Evolutionary conservation across 129 eudicot species (phyloP), one percentile per base, ranked within the genome.

Genomic region (Erigeron canadensis): DNA sequence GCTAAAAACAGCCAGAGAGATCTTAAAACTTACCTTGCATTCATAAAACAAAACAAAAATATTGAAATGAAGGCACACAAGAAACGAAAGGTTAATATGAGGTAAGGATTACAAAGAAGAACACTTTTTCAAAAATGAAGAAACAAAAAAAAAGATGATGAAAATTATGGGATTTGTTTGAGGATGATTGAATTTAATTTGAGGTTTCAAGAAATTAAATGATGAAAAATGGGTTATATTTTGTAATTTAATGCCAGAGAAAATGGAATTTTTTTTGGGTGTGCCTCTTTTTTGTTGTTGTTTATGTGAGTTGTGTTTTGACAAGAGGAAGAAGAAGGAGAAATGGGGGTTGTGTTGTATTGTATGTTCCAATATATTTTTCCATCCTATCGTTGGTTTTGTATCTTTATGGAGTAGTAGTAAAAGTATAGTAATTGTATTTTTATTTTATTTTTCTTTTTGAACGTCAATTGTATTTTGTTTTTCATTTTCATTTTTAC

Each of bases 251-350:
- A 22, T 63, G 8, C 18, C 22, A 17, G 5, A 34, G 16, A 43
- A 58, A 28, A 8, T 47, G 63, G 51, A 45, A 34, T 48, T 46
- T 65, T 54, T 41, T 69, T 68, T 76, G 46, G 63, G 61, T 68
- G 54, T 76, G 75, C 80, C 73, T 68, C 69, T 68, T 40, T 58
- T 47, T 69, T 18, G 80, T 76, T 76, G 51, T 75, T 43, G 73
- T 67, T 44, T 70, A 58, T 46, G 75, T 59, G 71, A 39, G 54
- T 46, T 55, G 37, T 71, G 59, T 58, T 58, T 21, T 63, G 73
- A 28, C 12, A 68, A 16, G 0, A 3, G 3, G 34, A 23, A 23
- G 72, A 38, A 39, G 72, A 47, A 15, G 76, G 43, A 51, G 78
- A 17, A 38, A 40, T 10, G 46, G 45, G 72, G 81, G 56, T 63